Conservation (phyloP, 352 stramenopile genomes). For the Globisporangium paroecandrum region DNA sequence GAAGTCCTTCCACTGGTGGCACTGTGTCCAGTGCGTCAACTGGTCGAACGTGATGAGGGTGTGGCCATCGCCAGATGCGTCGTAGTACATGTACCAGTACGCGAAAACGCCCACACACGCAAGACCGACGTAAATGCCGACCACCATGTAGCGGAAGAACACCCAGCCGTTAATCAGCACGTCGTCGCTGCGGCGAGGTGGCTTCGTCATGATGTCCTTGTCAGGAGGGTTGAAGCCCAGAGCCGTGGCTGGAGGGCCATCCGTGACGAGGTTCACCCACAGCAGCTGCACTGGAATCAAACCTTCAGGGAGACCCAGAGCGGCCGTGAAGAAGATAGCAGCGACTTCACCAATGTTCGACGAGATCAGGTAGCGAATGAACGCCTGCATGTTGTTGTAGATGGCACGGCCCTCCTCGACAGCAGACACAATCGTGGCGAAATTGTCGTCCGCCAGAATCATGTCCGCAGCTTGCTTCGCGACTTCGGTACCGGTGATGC, state of each 20-base stretch:
- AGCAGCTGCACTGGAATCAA: constrained; percentile 98
- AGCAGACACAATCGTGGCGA: constrained; percentile 96
- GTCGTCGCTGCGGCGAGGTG: constrained; percentile 93
- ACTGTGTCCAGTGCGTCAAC: constrained; percentile 89
- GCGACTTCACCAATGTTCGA: constrained; percentile 99
- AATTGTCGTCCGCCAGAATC: constrained; percentile 98
- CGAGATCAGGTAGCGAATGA: constrained; percentile 99
- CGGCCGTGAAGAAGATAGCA: constrained; percentile 97
- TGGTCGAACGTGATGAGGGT: constrained; percentile 89
- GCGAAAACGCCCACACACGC: constrained; percentile 91
- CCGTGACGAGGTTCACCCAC: constrained; percentile 99
- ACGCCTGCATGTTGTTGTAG: constrained; percentile 98
- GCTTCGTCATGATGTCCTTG: constrained; percentile 96
- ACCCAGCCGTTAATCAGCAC: constrained; percentile 98
- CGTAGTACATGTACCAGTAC: constrained; percentile 94
- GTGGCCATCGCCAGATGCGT: constrained; percentile 88
- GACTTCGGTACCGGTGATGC: constrained; percentile 97
- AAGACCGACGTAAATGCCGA: constrained; percentile 93
- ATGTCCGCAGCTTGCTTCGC: constrained; percentile 98
- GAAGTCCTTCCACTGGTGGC: constrained; percentile 90
- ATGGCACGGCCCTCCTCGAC: constrained; percentile 86
- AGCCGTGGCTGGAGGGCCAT: constrained; percentile 97
- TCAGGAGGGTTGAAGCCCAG: constrained; percentile 99
- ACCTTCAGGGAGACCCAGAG: constrained; percentile 95
- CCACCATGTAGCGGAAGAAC: constrained; percentile 96